Conservation (phyloP, 306 rosid species). For the Glycine latifolia region DNA sequence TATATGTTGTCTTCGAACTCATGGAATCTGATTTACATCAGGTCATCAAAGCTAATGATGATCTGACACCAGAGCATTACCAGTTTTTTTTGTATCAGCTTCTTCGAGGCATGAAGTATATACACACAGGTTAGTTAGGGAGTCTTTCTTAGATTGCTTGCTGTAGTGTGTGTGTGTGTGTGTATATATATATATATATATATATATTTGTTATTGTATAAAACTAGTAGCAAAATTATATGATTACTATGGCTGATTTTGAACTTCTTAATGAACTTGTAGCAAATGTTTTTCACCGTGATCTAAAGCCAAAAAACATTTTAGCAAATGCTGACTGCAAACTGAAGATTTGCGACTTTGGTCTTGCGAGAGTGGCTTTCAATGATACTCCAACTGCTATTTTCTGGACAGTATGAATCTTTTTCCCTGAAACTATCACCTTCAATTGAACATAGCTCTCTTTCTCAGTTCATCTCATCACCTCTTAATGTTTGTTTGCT, state of each 20-base stretch:
- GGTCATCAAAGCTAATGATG: slow-evolving; percentile 99
- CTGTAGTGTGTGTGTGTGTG: too few relatives aligned
- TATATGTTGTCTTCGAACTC: slow-evolving; percentile 97
- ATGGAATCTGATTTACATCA: slow-evolving; percentile 99
- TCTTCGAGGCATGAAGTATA: slow-evolving; percentile 97
- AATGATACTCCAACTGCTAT: slow-evolving; percentile 98
- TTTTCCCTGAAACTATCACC: slow-evolving; percentile 33
- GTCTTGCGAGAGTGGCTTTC: slow-evolving; percentile 99
- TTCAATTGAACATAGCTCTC: slow-evolving; percentile 17
- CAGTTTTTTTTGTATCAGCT: slow-evolving; percentile 99
- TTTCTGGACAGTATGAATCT: slow-evolving; percentile 91
- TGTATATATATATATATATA: too few relatives aligned
- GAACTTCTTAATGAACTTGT: slow-evolving; percentile 52
- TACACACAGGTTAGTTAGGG: slow-evolving; percentile 84
- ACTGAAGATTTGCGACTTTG: slow-evolving; percentile 98
- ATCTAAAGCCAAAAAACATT: slow-evolving; percentile 95
- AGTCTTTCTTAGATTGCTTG: slow-evolving; percentile 15
- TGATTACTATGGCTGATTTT: slow-evolving; percentile 48
- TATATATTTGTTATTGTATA: slow-evolving; percentile 33
- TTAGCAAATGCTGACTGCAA: slow-evolving; percentile 99
- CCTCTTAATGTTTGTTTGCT: slow-evolving; percentile 45
- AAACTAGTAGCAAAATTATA: slow-evolving; percentile 38
- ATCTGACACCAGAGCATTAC: slow-evolving; percentile 98
- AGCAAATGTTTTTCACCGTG: slow-evolving; percentile 99
- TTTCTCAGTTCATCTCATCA: slow-evolving; percentile 27